Conservation (phyloP, 129 eudicot genomes). For the Centella asiatica region DNA sequence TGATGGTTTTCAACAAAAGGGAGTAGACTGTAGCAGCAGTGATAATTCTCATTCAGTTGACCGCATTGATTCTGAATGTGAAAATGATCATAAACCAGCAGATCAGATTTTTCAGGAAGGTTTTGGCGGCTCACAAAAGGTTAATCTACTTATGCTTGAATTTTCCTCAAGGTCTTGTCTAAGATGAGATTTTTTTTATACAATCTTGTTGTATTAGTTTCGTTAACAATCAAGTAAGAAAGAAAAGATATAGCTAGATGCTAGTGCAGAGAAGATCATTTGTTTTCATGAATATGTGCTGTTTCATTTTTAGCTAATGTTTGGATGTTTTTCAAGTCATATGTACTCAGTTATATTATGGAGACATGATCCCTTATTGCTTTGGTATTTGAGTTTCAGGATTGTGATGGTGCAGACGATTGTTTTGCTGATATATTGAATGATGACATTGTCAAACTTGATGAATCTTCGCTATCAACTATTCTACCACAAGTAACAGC, state of each 20-base stretch:
- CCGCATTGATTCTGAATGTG: constrained; percentile 36
- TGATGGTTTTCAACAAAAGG: neutral
- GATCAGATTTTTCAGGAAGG: constrained; percentile 22
- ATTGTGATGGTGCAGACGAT: constrained; percentile 42
- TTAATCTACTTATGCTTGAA: neutral
- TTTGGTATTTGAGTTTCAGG: constrained; percentile 21
- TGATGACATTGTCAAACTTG: constrained; percentile 74
- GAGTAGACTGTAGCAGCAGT: constrained; percentile 42
- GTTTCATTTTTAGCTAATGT: neutral
- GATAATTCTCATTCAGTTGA: constrained; percentile 44
- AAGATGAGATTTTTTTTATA: neutral
- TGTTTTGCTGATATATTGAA: constrained; percentile 73
- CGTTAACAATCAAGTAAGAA: neutral
- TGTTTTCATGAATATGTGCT: too few relatives aligned
- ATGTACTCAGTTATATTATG: neutral
- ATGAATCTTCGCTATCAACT: constrained; percentile 31
- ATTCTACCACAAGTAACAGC: too few relatives aligned
- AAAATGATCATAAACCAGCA: constrained; percentile 29
- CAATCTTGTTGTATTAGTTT: neutral
- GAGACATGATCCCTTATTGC: neutral
- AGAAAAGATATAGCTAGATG: neutral
- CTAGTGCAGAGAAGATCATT: neutral
- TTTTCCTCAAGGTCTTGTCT: neutral
- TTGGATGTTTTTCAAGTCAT: neutral
- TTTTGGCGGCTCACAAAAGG: constrained; percentile 31